Base-by-base conservation (phyloP, 805 yeast genomes). In the Lipomyces starkeyi region DNA sequence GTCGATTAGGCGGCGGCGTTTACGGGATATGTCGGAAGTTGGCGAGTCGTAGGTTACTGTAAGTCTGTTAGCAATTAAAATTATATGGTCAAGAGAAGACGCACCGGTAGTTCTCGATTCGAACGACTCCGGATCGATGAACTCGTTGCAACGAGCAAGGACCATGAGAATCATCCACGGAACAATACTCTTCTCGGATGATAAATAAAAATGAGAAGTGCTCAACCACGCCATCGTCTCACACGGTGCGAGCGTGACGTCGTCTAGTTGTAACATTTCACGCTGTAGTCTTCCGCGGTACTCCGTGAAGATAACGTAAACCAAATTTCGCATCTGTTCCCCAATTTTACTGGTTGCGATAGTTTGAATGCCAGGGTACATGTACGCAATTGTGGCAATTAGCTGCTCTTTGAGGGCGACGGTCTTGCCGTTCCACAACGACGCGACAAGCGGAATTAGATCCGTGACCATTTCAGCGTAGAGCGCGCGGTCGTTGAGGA, bases 161-260 rank as follows among this genome's bases (percentile, higher is more conserved):
- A 67, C n/a, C 65, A 61, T 64, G 11, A 67, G 57, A n/a, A 34
- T 58, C 56, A 65, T 49, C 69, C 69, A 68, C 4, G 62, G 54
- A 37, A 22, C 40, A 13, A 62, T 11, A 1, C 61, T 63, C n/a
- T 59, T 37, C 27, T 63, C 71, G 9, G 40, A 35, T 7, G 64
- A 29, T 11, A 68, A 37, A 7, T 35, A 61, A 53, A 66, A 68
- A 20, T 58, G 37, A 3, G 40, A 35, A 11, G 66, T 61, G 3
- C 40, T 22, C 29, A 66, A 47, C 62, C 67, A 64, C 14, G 22
- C 35, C 3, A 62, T 22, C 8, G 62, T 43, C 7, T 37, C 27
- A n/a, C 14, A 52, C 17, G 49, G 2, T 7, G 32, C 20, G 22
- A 67, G 35, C 2, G 55, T 35, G 22, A 68, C 63, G 49, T 68